Evolutionary conservation across 2,329 filamentous ascomycete genomes (phyloP).

Genomic region (Magnaporthiopsis poae): DNA sequence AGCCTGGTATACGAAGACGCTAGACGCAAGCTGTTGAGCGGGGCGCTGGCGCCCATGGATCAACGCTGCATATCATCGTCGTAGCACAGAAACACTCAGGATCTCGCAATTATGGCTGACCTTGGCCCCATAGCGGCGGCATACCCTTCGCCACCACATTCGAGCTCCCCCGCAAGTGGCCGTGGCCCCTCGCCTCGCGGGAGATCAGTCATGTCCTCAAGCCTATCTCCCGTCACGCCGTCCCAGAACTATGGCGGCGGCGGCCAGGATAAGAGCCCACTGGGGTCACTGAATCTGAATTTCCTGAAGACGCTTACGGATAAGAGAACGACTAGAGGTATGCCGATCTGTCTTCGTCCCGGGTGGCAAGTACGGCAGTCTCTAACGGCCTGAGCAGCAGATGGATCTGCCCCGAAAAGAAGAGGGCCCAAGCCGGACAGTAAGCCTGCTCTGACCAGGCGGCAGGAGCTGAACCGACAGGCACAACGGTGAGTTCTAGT

Average conservation of each 20-base stretch:
- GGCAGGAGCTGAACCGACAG: slow-evolving; percentile 90
- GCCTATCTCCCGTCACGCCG: slow-evolving; percentile 32
- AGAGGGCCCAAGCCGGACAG: slow-evolving; percentile 93
- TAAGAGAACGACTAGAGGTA: slow-evolving; percentile 71
- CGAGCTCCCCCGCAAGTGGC: slow-evolving; percentile 21
- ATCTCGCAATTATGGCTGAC: slow-evolving; percentile 23
- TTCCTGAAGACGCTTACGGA: slow-evolving; percentile 61
- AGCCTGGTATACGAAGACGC: background rate
- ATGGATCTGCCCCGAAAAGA: slow-evolving; percentile 55
- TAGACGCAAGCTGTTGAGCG: background rate
- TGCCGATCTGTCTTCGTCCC: background rate
- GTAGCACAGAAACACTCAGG: background rate
- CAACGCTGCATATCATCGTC: slow-evolving; percentile 1
- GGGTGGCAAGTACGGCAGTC: background rate
- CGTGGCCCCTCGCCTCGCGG: slow-evolving; percentile 24
- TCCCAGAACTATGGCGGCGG: slow-evolving; percentile 17
- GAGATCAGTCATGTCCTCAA: slow-evolving; percentile 34
- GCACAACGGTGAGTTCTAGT: slow-evolving; percentile 50
- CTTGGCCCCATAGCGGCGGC: slow-evolving; percentile 22
- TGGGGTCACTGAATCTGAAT: slow-evolving; percentile 41
- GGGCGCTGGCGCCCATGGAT: background rate
- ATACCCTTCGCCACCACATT: slow-evolving; percentile 27
- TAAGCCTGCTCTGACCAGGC: slow-evolving; percentile 82
- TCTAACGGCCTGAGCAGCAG: slow-evolving; percentile 1
- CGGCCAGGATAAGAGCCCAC: slow-evolving; percentile 28